Percentiles rank a stretch among this genome's conserved stretches.
Evolutionary conservation across 352 stramenopile genomes (phyloP).

Genomic region (Globisporangium paroecandrum): DNA sequence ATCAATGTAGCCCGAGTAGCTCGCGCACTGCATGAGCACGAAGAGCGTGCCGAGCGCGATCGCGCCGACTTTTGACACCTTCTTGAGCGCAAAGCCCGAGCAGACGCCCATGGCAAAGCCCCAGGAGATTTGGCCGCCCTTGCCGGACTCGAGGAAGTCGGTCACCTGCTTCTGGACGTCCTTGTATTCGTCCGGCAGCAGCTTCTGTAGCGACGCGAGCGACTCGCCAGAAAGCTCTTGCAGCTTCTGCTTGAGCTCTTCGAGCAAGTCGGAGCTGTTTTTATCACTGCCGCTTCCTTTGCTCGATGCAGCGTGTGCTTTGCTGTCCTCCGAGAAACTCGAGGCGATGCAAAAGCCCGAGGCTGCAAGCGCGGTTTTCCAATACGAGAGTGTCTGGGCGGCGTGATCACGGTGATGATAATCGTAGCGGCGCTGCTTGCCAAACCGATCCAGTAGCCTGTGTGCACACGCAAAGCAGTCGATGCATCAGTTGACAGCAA

Average conservation of each 20-base stretch:
- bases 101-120: slow-evolving; percentile 90
- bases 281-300: slow-evolving; percentile 15
- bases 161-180: slow-evolving; percentile 53
- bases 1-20: slow-evolving; percentile 88
- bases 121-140: slow-evolving; percentile 82
- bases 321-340: slow-evolving; percentile 19
- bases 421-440: slow-evolving; percentile 26
- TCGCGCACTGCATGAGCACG: slow-evolving; percentile 85
- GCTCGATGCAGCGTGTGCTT: slow-evolving; percentile 21
- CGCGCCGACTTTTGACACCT: slow-evolving; percentile 88
- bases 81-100: slow-evolving; percentile 88
- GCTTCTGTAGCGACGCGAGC: slow-evolving; percentile 30
- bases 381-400: slow-evolving; percentile 26
- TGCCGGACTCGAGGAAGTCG: slow-evolving; percentile 61
- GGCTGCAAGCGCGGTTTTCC: slow-evolving; percentile 28
- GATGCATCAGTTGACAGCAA: background rate
- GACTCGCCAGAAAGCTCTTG: slow-evolving; percentile 37
- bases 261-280: slow-evolving; percentile 36
- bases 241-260: slow-evolving; percentile 62
- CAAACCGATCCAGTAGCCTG: slow-evolving; percentile 28
- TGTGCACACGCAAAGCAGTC: background rate
- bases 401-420: slow-evolving; percentile 16
- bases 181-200: slow-evolving; percentile 38
- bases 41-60: slow-evolving; percentile 84
- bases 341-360: slow-evolving; percentile 24